These are phyloP conservation scores for Alectoria sarmentosa DNA, from an alignment of 495 filamentous ascomycete species.

Conservation along the genomic window DNA sequence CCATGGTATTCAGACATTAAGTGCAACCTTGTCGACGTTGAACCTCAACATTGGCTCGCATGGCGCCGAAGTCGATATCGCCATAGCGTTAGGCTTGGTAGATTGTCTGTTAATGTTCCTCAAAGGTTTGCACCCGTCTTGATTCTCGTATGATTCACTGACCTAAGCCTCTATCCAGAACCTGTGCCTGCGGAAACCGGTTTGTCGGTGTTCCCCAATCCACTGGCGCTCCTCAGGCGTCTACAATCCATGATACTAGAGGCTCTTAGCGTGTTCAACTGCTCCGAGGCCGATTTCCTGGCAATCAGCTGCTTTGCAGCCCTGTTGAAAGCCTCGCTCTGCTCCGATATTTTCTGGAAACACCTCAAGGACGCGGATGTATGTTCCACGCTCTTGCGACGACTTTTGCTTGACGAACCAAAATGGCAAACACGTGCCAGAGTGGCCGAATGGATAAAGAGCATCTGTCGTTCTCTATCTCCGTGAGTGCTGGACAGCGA, in stretches of 20 bases:
- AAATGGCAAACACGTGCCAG: slow-evolving; percentile 33
- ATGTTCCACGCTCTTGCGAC: slow-evolving; percentile 37
- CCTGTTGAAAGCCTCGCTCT: slow-evolving; percentile 57
- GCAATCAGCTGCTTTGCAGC: slow-evolving; percentile 50
- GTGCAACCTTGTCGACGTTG: slow-evolving; percentile 34
- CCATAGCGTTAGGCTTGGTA: slow-evolving; percentile 23
- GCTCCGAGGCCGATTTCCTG: slow-evolving; percentile 32
- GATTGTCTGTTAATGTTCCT: slow-evolving; percentile 32
- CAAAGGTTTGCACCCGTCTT: slow-evolving; percentile 31
- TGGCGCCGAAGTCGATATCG: slow-evolving; percentile 20
- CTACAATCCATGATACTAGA: slow-evolving; percentile 19
- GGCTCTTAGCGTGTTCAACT: slow-evolving; percentile 12
- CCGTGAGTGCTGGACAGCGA: slow-evolving; percentile 20
- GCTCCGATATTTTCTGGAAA: slow-evolving; percentile 52
- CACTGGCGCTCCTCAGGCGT: slow-evolving; percentile 27
- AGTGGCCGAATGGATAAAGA: slow-evolving; percentile 33
- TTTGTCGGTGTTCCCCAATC: slow-evolving; percentile 23
- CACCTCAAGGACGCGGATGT: slow-evolving; percentile 43
- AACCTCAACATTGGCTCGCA: slow-evolving; percentile 13
- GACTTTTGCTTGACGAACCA: slow-evolving; percentile 35
- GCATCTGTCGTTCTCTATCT: slow-evolving; percentile 25
- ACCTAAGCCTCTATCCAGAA: slow-evolving; percentile 21
- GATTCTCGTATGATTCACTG: slow-evolving; percentile 15
- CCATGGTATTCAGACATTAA: slow-evolving; percentile 40
- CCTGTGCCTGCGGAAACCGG: slow-evolving; percentile 15